Percentiles rank a stretch among this genome's conserved stretches.
These are phyloP conservation scores for Kappamyces sp. DNA, from an alignment of 192 early-diverging fungal species.

Conservation along the genomic window DNA sequence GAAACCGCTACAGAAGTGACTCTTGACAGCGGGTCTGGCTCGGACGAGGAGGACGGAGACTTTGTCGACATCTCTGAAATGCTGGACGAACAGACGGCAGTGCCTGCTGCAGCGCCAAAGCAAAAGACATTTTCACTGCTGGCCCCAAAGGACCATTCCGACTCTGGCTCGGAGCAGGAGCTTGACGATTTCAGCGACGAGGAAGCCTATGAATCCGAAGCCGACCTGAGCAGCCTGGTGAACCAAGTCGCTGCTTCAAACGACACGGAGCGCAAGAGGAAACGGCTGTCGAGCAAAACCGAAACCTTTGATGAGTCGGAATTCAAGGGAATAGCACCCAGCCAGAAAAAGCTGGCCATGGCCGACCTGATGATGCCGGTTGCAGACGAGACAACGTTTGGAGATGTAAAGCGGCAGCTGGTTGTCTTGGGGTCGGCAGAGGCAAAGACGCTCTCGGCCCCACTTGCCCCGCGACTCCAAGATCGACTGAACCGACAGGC, in stretches of 20 bases:
- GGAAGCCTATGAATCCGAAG: slow-evolving; percentile 21
- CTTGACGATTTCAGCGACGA: slow-evolving; percentile 19
- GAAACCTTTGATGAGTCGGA: slow-evolving; percentile 72
- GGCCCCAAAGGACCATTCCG: slow-evolving; percentile 8
- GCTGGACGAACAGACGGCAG: slow-evolving; percentile 15
- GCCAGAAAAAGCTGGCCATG: slow-evolving; percentile 65
- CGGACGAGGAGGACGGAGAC: slow-evolving; percentile 39
- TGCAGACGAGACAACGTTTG: slow-evolving; percentile 57
- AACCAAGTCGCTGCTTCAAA: slow-evolving; percentile 58
- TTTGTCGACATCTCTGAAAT: slow-evolving; percentile 46
- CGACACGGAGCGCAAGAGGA: slow-evolving; percentile 39
- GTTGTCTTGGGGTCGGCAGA: slow-evolving; percentile 41
- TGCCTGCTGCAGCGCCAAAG: slow-evolving; percentile 6
- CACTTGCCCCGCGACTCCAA: slow-evolving; percentile 74
- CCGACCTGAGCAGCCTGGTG: slow-evolving; percentile 32
- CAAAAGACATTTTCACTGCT: background rate
- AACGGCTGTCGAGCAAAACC: slow-evolving; percentile 48
- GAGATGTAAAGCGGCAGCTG: slow-evolving; percentile 58
- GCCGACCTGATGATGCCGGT: slow-evolving; percentile 66
- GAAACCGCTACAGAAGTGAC: slow-evolving; percentile 19
- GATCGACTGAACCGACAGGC: slow-evolving; percentile 79
- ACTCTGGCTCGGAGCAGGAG: slow-evolving; percentile 14
- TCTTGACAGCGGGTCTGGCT: slow-evolving; percentile 32
- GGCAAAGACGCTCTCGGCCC: slow-evolving; percentile 56
- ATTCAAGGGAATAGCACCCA: slow-evolving; percentile 51